Evolutionary conservation across 805 yeast species (phyloP), one percentile per base, ranked within the genome.

Genomic region (Lachancea dasiensis): DNA sequence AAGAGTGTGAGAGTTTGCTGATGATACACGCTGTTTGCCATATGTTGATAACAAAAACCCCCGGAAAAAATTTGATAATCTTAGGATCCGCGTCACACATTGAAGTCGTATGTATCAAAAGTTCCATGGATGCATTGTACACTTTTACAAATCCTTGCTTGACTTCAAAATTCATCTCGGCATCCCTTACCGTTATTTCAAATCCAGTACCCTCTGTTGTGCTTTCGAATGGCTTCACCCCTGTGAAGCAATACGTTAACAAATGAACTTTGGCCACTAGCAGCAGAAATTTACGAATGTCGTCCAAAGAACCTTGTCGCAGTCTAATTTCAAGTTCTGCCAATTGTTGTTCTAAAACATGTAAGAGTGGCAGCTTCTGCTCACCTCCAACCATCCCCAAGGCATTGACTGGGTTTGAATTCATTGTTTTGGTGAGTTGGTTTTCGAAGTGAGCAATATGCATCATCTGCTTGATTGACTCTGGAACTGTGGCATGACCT

Each of bases 1-100:
- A 73, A 1, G 96, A 86, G 54, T 87, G 89, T 6, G 77, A 72
- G 33, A 90, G 66, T 51, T 85, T 79, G 37, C 83, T 84, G 22
- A 92, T 77, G 26, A 90, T 77, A 50, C 87, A 82, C 2, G 95
- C 78, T 1, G 95, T 83, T 60, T 92, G 97, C 95, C 97, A 87
- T 20, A 89, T 74, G 33, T 81, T 78, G 44, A 86, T 67, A 2
- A 87, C 75, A 54, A 84, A 81, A 1, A 85, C 86, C 35, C 83
- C 83, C 0, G 98, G 97, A 31, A 90, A 69, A 52, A 82, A 86
- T 49, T 72, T 75, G 53, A 89, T 74, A 51, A 86, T 81, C 23
- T 67, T 68, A 30, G 73, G 71, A 51, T 81, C 77, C 20, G 72
- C 65, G 16, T 69, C 64, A 43, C 80, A 79, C 44, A 86, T 76